A percentile compares a stretch with the other conserved stretches of the same genome.
Evolutionary conservation across 805 yeast genomes (phyloP).

Genomic region (Yamadazyma sp.): DNA sequence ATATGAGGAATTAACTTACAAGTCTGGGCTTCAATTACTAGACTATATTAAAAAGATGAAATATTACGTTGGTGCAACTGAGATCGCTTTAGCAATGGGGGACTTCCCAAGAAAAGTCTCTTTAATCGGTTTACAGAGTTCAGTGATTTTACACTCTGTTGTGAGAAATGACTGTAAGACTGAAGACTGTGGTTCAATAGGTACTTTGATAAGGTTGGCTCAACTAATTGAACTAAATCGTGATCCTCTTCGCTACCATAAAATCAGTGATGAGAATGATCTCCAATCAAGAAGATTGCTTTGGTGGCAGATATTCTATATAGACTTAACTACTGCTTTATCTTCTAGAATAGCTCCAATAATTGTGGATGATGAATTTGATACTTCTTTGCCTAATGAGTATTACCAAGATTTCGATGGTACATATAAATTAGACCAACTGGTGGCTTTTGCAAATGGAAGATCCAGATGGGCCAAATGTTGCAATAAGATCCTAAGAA

Average conservation of each 20-base stretch:
- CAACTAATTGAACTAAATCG: conserved; percentile 13
- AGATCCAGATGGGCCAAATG: conserved; percentile 12
- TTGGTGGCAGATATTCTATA: conserved; percentile 14
- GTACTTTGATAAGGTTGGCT: conserved; percentile 10
- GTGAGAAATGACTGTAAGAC: conserved; percentile 12
- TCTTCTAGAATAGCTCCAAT: conserved; percentile 13
- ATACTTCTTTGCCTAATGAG: conserved; percentile 12
- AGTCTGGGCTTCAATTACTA: conserved; percentile 1
- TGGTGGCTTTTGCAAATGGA: conserved; percentile 11
- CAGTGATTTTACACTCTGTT: conserved; percentile 12
- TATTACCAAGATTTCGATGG: conserved; percentile 5
- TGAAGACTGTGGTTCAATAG: conserved; percentile 14
- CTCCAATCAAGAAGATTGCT: conserved; percentile 10
- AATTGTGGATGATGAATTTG: conserved; percentile 10
- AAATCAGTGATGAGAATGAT: conserved; percentile 4
- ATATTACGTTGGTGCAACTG: conserved; percentile 13
- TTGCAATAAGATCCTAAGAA: conserved; percentile 9
- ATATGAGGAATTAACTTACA: conserved; percentile 9
- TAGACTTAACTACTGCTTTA: conserved; percentile 11
- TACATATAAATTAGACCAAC: conserved; percentile 8
- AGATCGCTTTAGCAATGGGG: conserved; percentile 11
- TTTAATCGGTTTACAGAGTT: conserved; percentile 10
- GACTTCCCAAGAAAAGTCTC: conserved; percentile 12
- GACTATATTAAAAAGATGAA: conserved; percentile 8
- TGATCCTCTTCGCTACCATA: conserved; percentile 11